These are phyloP conservation scores for Dactylonectria estremocensis DNA, from an alignment of 2,329 filamentous ascomycete genomes.

Conservation along the genomic window DNA sequence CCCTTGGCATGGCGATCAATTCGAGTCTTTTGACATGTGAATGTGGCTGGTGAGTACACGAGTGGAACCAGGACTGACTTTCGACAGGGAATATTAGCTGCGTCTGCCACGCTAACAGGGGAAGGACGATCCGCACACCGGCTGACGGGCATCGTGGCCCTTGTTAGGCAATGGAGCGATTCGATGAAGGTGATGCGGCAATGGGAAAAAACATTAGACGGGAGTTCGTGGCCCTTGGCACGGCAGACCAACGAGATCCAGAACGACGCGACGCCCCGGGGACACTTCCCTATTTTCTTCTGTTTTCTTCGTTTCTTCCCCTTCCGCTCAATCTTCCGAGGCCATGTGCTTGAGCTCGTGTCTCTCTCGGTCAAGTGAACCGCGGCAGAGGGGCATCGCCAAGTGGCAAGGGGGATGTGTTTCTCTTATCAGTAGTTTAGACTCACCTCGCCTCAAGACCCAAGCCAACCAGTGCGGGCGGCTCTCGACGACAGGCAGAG, in stretches of 20 bases:
- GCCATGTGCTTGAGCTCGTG: constrained; percentile 18
- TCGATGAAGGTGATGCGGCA: constrained; percentile 8
- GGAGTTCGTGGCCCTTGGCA: background rate
- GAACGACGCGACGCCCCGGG: constrained; percentile 5
- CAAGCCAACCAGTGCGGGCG: background rate
- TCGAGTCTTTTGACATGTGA: constrained; percentile 49
- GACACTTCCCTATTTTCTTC: background rate
- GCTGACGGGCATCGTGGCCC: constrained; percentile 18
- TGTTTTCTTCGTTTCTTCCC: too few species aligned
- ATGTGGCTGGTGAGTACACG: constrained; percentile 47
- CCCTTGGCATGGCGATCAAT: constrained; percentile 29
- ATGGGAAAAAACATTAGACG: background rate
- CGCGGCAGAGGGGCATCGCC: constrained; percentile 25
- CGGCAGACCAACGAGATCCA: background rate
- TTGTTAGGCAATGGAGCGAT: constrained; percentile 11
- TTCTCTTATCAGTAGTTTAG: constrained; percentile 26
- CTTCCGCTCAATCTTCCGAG: constrained; percentile 1
- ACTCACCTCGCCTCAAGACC: constrained; percentile 13
- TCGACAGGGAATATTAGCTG: constrained; percentile 34
- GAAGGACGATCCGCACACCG: constrained; percentile 17
- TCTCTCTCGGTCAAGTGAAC: constrained; percentile 13
- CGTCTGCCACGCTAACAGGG: constrained; percentile 20
- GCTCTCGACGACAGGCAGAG: background rate
- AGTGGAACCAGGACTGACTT: constrained; percentile 29
- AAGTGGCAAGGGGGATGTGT: constrained; percentile 22